Conservation (phyloP, 192 early-diverging fungal species). For the Backusella westeae region DNA sequence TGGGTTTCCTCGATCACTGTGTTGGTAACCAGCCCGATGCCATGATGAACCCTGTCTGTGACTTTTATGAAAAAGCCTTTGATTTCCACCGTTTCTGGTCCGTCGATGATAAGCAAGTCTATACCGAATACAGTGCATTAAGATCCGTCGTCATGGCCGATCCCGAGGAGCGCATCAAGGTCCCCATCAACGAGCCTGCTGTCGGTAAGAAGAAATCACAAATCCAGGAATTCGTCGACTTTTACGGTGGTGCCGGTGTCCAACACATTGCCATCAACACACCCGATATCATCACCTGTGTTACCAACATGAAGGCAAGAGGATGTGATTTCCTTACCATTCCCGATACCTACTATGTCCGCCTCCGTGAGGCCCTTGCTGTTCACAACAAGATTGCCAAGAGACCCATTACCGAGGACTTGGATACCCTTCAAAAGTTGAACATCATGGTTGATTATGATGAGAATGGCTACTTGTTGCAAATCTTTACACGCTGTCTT, state of each 20-base stretch:
- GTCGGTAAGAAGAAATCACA: constrained; percentile 91
- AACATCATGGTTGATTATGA: constrained; percentile 96
- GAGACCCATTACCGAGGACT: constrained; percentile 77
- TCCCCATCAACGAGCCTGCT: constrained; percentile 98
- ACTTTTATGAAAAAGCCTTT: constrained; percentile 85
- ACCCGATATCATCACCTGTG: constrained; percentile 79
- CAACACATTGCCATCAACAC: constrained; percentile 96
- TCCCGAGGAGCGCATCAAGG: constrained; percentile 87
- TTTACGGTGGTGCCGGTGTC: constrained; percentile 79
- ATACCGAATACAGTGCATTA: constrained; percentile 93
- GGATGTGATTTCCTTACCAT: constrained; percentile 92
- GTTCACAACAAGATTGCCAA: constrained; percentile 51
- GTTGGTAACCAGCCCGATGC: constrained; percentile 95
- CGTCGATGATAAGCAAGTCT: constrained; percentile 94
- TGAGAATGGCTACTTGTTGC: constrained; percentile 93
- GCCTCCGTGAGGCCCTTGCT: constrained; percentile 68
- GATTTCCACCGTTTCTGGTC: constrained; percentile 99
- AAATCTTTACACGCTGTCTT: constrained; percentile 91
- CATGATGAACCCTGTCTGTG: constrained; percentile 82
- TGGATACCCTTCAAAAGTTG: constrained; percentile 82
- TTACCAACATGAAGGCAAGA: constrained; percentile 77
- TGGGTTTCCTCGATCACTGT: constrained; percentile 87
- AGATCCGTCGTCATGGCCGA: constrained; percentile 96
- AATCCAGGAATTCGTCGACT: constrained; percentile 91
- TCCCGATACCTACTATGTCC: constrained; percentile 86